These are phyloP conservation scores for Candida andamanensis DNA, from an alignment of 805 yeast genomes.

Conservation along the genomic window DNA sequence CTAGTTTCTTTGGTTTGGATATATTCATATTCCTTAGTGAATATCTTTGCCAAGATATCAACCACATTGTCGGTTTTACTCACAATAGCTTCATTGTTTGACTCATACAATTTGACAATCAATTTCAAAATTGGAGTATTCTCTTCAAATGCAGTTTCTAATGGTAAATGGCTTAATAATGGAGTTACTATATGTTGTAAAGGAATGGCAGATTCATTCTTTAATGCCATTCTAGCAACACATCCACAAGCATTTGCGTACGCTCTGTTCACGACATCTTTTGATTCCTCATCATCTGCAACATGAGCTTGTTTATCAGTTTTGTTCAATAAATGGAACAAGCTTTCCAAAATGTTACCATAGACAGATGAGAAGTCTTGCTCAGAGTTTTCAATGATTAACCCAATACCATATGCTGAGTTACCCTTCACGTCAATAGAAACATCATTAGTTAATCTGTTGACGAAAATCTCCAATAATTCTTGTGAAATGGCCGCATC, in stretches of 20 bases:
- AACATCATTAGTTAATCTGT: constrained; percentile 66
- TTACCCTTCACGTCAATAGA: constrained; percentile 88
- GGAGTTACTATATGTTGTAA: constrained; percentile 68
- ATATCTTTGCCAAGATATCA: constrained; percentile 63
- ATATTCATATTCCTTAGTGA: constrained; percentile 70
- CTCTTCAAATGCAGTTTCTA: constrained; percentile 86
- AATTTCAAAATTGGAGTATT: constrained; percentile 84
- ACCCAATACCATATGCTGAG: constrained; percentile 94
- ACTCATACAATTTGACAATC: constrained; percentile 65
- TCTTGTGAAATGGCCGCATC: constrained; percentile 64
- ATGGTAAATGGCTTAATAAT: constrained; percentile 74
- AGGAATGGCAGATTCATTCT: constrained; percentile 69
- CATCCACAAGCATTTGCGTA: constrained; percentile 96
- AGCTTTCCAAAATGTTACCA: constrained; percentile 65
- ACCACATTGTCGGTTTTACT: constrained; percentile 58
- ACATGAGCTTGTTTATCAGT: constrained; percentile 50
- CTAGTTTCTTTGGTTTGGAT: constrained; percentile 64
- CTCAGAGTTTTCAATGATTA: constrained; percentile 51
- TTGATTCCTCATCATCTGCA: constrained; percentile 54
- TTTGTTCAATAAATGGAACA: constrained; percentile 76
- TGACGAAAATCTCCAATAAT: constrained; percentile 63
- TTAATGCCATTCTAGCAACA: constrained; percentile 85
- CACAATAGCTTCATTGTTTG: constrained; percentile 51
- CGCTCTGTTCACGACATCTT: constrained; percentile 75
- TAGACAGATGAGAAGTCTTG: constrained; percentile 61